Evolutionary conservation across 2,329 filamentous ascomycete genomes (phyloP), one percentile per base, ranked within the genome.

Genomic region (Sclerotiophoma versabilis): DNA sequence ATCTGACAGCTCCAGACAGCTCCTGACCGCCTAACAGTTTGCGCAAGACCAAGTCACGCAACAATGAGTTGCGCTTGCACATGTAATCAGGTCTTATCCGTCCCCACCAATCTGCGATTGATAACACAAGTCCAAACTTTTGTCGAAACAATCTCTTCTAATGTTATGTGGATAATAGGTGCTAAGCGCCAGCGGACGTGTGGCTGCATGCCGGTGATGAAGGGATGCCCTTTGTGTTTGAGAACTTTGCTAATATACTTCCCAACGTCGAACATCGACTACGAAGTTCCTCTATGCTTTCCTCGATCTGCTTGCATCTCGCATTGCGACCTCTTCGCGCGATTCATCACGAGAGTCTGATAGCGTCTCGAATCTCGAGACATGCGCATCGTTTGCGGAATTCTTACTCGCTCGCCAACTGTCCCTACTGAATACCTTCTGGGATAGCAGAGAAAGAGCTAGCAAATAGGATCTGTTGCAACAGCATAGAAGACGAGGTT

Each of bases 221-320:
- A 42, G 45, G 46, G 39, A 15, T 29, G 19, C 45, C 51, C 51
- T 29, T 34, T 7, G 17, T 41, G 41, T 49, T 54, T 34, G 34
- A 34, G n/a, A 34, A 14, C n/a, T 22, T 15, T 17, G 29, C 51
- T 54, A n/a, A 54, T 39, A 39, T 49, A 29, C 17, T 3, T 23
- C 12, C 9, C 23, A 47, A 23, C 7, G 7, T 3, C 17, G 12
- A 2, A 33, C 10, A 5, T 39, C n/a, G 7, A 26, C 3, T 22
- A 15, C 7, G 6, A 9, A 15, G 7, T 2, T 15, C 27, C 23
- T n/a, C 12, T 43, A 4, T 8, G 9, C 2, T 19, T 10, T 17
- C n/a, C 10, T 20, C 19, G 26, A 23, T 22, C 4, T 17, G n/a
- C n/a, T n/a, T n/a, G n/a, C n/a, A n/a, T n/a, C n/a, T n/a, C n/a